Evolutionary conservation across 2,329 filamentous ascomycete genomes (phyloP), one percentile per base, ranked within the genome.

Genomic region (Aspergillus caelatus): DNA sequence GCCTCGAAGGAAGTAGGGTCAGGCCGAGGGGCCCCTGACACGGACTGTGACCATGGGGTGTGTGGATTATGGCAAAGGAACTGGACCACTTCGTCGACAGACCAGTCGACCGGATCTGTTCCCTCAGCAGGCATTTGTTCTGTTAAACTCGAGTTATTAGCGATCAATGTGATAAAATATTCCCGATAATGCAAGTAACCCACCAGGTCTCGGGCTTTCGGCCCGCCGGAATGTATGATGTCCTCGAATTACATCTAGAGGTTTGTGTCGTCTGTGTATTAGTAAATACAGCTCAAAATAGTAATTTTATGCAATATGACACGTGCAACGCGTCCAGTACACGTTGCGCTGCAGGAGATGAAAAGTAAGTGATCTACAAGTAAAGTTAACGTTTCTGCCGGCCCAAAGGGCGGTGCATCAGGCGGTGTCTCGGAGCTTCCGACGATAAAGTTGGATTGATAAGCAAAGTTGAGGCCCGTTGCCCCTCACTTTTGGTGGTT

Each of bases 61-160:
- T 81, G 80, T 4, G 81, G 72, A 2, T 80, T 71, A 26, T 84
- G 81, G 72, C 89, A 92, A 4, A 96, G 81, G 71, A 89, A 88
- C 19, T 82, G 74, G 11, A 91, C 84, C 12, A 96, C 86, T 41
- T 88, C 83, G 43, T 90, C 87, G 36, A 89, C 82, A 41, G 85
- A 84, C 93, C 93, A 96, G 60, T 84, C 72, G 75, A 89, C 90
- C n/a, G 93, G 92, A 77, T 96, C 92, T 19, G 76, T 74, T 55
- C 76, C 76, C 58, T 64, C 65, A 30, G 66, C 59, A 23, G 68
- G 59, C 76, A 78, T 77, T 21, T 58, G 58, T 56, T 28, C 56
- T 62, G 65, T 61, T 19, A 46, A 28, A 46, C 28, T 36, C 50
- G 26, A 12, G 3, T 34, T 19, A 6, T 23, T 26, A 45, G 50